A percentile compares a stretch with the other conserved stretches of the same genome.
Evolutionary conservation across 2,329 filamentous ascomycete species (phyloP).

Genomic region (Paecilomyces fulvus): DNA sequence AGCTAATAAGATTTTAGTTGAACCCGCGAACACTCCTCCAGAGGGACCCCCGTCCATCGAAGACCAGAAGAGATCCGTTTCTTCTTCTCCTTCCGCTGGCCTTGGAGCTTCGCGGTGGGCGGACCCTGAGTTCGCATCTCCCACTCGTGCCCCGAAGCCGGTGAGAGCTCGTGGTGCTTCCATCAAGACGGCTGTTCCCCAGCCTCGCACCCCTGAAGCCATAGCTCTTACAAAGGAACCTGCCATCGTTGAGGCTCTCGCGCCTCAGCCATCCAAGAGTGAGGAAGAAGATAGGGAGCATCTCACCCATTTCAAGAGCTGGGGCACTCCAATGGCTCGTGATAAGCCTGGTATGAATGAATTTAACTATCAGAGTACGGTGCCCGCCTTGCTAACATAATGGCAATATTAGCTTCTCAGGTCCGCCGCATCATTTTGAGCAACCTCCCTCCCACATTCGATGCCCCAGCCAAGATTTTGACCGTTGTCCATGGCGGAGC

Average conservation of each 20-base stretch:
- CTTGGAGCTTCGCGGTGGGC: not conserved
- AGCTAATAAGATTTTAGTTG: not conserved
- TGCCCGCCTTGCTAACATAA: not conserved
- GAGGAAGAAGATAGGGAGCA: conserved; percentile 22
- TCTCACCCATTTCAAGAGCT: conserved; percentile 20
- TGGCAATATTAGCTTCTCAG: conserved; percentile 13
- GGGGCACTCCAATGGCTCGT: conserved; percentile 20
- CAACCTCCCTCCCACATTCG: conserved; percentile 25
- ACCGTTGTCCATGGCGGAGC: conserved; percentile 31
- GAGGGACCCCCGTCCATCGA: not conserved
- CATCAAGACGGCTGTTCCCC: conserved; percentile 4
- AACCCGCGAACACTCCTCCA: not conserved
- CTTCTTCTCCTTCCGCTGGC: not conserved
- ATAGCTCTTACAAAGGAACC: not conserved
- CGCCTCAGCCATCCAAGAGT: not conserved
- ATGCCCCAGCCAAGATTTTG: conserved; percentile 23
- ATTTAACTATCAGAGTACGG: too few relatives aligned
- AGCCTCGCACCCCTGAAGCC: conserved; percentile 5
- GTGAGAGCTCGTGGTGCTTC: not conserved
- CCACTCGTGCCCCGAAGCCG: not conserved
- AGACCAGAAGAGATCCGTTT: not conserved
- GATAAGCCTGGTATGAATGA: conserved; percentile 17
- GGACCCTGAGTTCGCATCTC: not conserved
- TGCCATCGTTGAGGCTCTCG: not conserved
- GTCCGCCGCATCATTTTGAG: conserved; percentile 26